phyloP scores from a whole-genome alignment of 192 early-diverging fungal species.

The Coemansia sp. region DNA sequence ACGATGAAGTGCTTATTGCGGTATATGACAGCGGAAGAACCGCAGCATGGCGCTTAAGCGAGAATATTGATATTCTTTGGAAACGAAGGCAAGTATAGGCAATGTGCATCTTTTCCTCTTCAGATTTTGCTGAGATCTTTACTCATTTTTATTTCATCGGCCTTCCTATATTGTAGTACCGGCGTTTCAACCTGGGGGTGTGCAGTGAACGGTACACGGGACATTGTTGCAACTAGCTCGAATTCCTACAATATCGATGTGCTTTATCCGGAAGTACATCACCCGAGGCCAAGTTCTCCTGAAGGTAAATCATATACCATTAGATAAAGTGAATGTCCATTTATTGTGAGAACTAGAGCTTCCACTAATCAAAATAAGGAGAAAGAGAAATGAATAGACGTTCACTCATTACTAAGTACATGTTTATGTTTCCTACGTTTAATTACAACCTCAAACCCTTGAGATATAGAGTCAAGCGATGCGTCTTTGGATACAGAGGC shows the following conservation, averaged over 20 bases:
- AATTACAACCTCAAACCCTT: background rate
- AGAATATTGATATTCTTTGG: slow-evolving; percentile 28
- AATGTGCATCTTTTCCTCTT: background rate
- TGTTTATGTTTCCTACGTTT: too few species aligned
- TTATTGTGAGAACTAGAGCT: too few species aligned
- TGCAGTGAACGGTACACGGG: slow-evolving; percentile 12
- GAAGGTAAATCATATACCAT: background rate
- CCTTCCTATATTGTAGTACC: background rate
- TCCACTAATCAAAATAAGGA: too few species aligned
- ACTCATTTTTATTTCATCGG: background rate
- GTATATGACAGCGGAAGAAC: slow-evolving; percentile 42
- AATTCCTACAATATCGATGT: slow-evolving; percentile 39
- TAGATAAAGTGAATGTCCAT: background rate
- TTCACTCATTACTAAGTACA: too few species aligned
- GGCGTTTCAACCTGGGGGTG: slow-evolving; percentile 46
- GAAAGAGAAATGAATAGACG: too few species aligned
- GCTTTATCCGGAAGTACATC: background rate
- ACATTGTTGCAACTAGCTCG: slow-evolving; percentile 35
- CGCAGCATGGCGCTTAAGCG: slow-evolving; percentile 22
- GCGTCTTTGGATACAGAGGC: background rate
- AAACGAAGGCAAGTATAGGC: slow-evolving; percentile 14
- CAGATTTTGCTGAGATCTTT: background rate
- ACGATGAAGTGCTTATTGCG: slow-evolving; percentile 23
- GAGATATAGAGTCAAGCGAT: background rate
- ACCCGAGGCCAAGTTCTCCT: background rate